A percentile compares a stretch with the other conserved stretches of the same genome.
These are phyloP conservation scores for Ceratocystis ficicola DNA, from an alignment of 2,329 filamentous ascomycete genomes.

Conservation along the genomic window DNA sequence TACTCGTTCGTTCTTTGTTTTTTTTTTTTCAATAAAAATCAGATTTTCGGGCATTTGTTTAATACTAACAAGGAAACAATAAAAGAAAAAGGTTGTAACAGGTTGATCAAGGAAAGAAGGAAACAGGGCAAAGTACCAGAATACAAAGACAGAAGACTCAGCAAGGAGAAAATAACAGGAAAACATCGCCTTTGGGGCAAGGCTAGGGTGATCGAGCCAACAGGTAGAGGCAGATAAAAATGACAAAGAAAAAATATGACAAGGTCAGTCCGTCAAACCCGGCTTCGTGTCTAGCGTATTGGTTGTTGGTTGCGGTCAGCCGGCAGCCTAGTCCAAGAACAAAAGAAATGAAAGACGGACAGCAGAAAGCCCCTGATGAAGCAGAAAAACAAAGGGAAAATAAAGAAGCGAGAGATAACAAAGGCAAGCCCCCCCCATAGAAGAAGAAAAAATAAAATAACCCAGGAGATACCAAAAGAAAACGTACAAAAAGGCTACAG, in stretches of 20 bases:
- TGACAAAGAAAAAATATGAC: too few species aligned
- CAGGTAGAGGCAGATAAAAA: too few species aligned
- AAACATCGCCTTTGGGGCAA: not conserved
- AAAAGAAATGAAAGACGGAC: not conserved
- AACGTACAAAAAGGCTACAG: not conserved
- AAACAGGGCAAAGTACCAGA: not conserved
- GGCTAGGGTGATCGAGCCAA: too few species aligned
- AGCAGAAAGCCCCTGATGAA: not conserved
- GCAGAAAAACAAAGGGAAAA: not conserved
- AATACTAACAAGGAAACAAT: conserved; percentile 21
- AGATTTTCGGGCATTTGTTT: not conserved
- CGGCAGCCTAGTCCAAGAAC: not conserved
- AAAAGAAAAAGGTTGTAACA: not conserved
- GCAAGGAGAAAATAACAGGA: not conserved
- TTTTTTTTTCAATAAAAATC: not conserved
- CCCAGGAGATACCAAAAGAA: not conserved
- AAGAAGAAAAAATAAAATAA: conserved; percentile 2
- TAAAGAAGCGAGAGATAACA: not conserved
- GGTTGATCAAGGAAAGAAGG: too few species aligned
- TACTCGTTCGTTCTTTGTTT: not conserved
- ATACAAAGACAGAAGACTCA: not conserved
- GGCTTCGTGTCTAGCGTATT: too few species aligned
- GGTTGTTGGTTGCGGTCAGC: too few species aligned
- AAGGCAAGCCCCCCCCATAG: not conserved
- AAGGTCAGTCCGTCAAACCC: too few species aligned